A percentile compares a stretch with the other conserved stretches of the same genome.
phyloP scores from a whole-genome alignment of 2,329 filamentous ascomycete genomes.

The Capronia epimyces region DNA sequence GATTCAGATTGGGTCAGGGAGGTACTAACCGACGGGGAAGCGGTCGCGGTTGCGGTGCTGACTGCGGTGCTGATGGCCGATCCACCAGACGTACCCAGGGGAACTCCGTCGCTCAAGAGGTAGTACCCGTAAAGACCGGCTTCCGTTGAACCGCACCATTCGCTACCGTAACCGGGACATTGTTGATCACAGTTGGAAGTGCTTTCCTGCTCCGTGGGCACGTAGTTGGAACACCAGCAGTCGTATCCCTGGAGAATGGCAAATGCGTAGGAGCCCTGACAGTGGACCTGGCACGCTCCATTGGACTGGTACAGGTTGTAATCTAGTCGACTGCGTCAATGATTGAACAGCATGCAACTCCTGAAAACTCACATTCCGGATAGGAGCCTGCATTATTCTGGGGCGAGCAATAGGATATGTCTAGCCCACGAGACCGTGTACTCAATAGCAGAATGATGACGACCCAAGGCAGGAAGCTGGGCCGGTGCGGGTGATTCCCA shows the following conservation, averaged over 20 bases:
- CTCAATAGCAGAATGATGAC: conserved; percentile 8
- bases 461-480: conserved; percentile 2
- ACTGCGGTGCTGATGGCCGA: neutral
- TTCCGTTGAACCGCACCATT: conserved; percentile 41
- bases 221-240: conserved; percentile 48
- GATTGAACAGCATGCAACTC: neutral
- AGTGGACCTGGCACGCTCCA: conserved; percentile 39
- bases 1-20: conserved; percentile 13
- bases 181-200: conserved; percentile 36
- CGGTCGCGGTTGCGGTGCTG: conserved; percentile 27
- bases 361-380: conserved; percentile 34
- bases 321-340: conserved; percentile 31
- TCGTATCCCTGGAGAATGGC: conserved; percentile 42
- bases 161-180: conserved; percentile 46
- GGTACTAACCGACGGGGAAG: conserved; percentile 30
- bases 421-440: conserved; percentile 20
- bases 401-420: conserved; percentile 40
- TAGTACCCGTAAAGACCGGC: conserved; percentile 43
- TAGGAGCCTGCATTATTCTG: conserved; percentile 41
- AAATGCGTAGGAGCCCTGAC: conserved; percentile 41
- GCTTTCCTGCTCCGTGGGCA: conserved; percentile 36
- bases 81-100: conserved; percentile 24
- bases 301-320: conserved; percentile 42
- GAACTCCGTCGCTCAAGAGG: conserved; percentile 29
- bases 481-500: conserved; percentile 3